Base-by-base conservation (phyloP, 169 alveolate species). In the Plasmodium yoelii region DNA sequence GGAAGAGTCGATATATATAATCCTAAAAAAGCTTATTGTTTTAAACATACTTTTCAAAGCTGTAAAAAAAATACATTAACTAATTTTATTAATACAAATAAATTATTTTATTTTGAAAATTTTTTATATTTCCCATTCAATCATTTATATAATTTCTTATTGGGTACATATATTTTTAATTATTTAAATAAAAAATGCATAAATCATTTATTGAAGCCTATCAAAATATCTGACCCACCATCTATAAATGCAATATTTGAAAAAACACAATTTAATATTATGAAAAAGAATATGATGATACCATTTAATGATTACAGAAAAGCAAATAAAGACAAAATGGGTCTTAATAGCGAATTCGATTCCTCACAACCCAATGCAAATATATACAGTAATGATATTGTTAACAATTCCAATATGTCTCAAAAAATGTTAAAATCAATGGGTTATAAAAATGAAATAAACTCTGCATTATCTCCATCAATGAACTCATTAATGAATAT, bases 1-100 rank as follows among this genome's bases (percentile, higher is more conserved):
- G 90, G 90, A 34, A 57, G 90, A 13, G 90, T 82, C 12, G 90
- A 82, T 82, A 82, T 82, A 53, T 82, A 82, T 70, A 82, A 82
- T 15, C 90, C 90, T 19, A 82, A 82, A 60, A 82, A 82, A 47
- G 84, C 84, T 8, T 82, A 82, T 22, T 82, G 90, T 67, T 82
- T 82, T 82, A 82, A 82, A 28, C 90, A 82, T 49, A 82, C 90
- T 3, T 82, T 82, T 60, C 90, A 82, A 44, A 55, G 51, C 44
- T 82, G 67, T 67, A 82, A 82, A 57, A 82, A 67, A 67, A 67
- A 44, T 60, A 82, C 47, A 5, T 46, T 82, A 44, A 0, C 34
- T 2, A 82, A 82, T 82, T 82, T 82, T 82, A 82, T 82, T 24
- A 82, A 82, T 71, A 44, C 90, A 55, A 82, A 82, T 56, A 82